Evolutionary conservation across 805 yeast genomes (phyloP).

Genomic region (Metschnikowia henanensis): DNA sequence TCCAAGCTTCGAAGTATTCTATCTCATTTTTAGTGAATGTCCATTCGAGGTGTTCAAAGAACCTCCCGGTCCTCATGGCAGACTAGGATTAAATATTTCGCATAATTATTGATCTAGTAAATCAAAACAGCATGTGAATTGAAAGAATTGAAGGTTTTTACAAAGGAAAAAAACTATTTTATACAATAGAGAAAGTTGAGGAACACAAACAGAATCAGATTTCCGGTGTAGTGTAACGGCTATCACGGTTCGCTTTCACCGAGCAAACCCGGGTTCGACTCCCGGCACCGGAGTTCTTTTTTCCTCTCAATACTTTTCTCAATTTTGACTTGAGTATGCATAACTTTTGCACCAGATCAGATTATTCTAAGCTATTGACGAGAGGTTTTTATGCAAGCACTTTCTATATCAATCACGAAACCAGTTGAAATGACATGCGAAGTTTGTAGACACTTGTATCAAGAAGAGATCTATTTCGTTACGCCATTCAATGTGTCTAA

Average conservation of each 20-base stretch:
- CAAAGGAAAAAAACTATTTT: neutral
- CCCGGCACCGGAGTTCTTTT: slow-evolving; percentile 70
- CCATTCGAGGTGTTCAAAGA: neutral
- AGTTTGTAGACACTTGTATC: no score
- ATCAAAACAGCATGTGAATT: neutral
- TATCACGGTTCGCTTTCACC: slow-evolving; percentile 85
- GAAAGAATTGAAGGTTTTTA: neutral
- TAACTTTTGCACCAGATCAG: no score
- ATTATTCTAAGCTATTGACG: no score
- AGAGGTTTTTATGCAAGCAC: no score
- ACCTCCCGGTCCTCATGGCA: neutral
- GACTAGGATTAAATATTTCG: neutral
- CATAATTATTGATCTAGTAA: neutral
- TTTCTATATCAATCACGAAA: no score
- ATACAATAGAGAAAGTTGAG: no score
- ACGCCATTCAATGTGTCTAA: no score
- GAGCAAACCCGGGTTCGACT: slow-evolving; percentile 86
- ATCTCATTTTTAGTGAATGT: neutral
- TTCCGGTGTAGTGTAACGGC: slow-evolving; percentile 80
- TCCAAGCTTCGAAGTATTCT: neutral
- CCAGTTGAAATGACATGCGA: no score
- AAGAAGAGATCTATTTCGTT: neutral
- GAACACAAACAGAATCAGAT: neutral
- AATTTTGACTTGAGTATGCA: no score
- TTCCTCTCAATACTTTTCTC: neutral